phyloP scores from a whole-genome alignment of 257 asterid genomes.

The Solanum clarkiae region DNA sequence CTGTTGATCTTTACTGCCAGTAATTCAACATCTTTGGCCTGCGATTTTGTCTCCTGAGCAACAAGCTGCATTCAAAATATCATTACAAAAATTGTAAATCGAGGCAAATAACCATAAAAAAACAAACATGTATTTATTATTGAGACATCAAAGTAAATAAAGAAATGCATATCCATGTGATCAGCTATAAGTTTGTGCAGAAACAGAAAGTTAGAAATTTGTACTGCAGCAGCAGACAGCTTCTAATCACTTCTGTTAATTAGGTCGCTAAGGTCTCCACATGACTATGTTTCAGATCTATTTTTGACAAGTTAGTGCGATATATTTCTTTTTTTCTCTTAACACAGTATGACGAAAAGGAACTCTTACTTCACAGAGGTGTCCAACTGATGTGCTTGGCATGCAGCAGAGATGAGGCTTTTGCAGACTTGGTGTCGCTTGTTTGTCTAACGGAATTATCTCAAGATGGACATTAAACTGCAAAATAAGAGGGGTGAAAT shows the following conservation, averaged over 20 bases:
- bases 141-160: background rate
- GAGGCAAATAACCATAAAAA: background rate
- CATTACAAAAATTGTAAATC: background rate
- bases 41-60: slow-evolving; percentile 13
- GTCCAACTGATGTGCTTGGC: slow-evolving; percentile 10
- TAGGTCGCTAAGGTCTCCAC: background rate
- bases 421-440: slow-evolving; percentile 11
- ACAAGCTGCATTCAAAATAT: slow-evolving; percentile 3
- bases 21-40: slow-evolving; percentile 9
- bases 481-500: background rate
- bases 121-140: background rate
- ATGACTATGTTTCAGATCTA: background rate
- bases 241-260: background rate
- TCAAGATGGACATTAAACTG: slow-evolving; percentile 17
- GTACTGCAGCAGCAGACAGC: background rate
- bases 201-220: background rate
- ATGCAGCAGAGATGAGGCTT: slow-evolving; percentile 12
- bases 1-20: slow-evolving; percentile 2
- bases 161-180: background rate
- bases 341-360: background rate
- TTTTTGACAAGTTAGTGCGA: background rate
- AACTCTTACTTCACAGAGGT: slow-evolving; percentile 14
- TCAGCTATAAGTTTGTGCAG: background rate
- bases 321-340: background rate
- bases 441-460: slow-evolving; percentile 17